Base-by-base conservation (phyloP, 805 yeast genomes). In the Saturnispora quitensis region DNA sequence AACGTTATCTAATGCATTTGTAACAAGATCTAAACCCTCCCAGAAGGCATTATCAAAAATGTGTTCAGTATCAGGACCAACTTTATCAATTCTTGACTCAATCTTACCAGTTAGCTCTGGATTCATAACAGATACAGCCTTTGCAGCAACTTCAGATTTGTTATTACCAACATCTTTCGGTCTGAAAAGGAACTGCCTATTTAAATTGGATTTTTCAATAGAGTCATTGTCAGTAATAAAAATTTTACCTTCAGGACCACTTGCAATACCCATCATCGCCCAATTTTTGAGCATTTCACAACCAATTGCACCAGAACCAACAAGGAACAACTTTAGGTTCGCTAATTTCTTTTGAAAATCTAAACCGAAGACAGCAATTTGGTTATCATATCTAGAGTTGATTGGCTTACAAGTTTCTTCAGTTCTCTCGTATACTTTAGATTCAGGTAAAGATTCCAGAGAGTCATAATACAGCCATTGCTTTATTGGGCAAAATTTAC, bases 231-330 rank as follows among this genome's bases (percentile, higher is more conserved):
- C 99, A 25, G 99, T 93, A 45, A 93, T 84, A 50, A 72, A 70
- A 54, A 93, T 86, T 60, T 80, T 77, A 61, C 99, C 99, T 3
- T 85, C 68, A 40, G 90, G 88, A 42, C 98, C 98, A 24, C 95
- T 77, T 35, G 96, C 98, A 50, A 93, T 72, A 44, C 99, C 99
- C 80, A 90, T 77, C 78, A 93, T 77, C 5, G 99, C 97, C 98
- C 98, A 93, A 65, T 89, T 90, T 71, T 93, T 93, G 62, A 93
- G 75, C 90, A 93, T 91, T 71, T 93, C 99, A 73, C 99, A 93
- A 40, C 99, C 99, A 73, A 93, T 93, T 18, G 99, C 99, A 66
- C 99, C 99, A 1, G 97, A 77, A 44, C 99, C 99, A 40, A 93
- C 99, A 58, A 93, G 73, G 68, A 93, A 91, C 3, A 90, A 89